Base-by-base conservation (phyloP, 352 stramenopile genomes). In the Phytophthora nicotianae region DNA sequence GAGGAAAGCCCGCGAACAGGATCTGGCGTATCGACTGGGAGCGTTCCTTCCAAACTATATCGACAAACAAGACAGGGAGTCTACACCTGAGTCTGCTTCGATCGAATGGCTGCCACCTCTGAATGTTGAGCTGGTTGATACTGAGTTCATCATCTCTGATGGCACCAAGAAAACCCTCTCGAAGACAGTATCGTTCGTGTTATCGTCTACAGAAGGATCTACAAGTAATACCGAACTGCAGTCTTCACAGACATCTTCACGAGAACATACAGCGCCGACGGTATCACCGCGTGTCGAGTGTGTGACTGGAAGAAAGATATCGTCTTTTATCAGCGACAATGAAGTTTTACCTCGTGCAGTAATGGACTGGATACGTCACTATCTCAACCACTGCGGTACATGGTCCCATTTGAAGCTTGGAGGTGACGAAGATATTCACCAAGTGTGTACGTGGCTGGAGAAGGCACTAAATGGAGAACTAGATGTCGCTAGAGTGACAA, bases 311-410 rank as follows among this genome's bases (percentile, higher is more conserved):
- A 43, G 35, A 1, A 50, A 68, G 14, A 50, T 74, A n/a, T 45
- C 41, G 1, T 45, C 16, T 20, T 71, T 74, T 58, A 33, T 71
- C 41, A 43, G 8, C 17, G 53, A 67, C 8, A 41, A 19, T 42
- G 51, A 17, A 21, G 10, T 0, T 2, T 23, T 23, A 35, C 11
- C 16, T 54, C 38, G 41, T 50, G 29, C 52, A 13, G 46, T 77
- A 2, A 40, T 72, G 48, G 57, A 77, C 32, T 72, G 63, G 64
- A 53, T 80, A 26, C 60, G 59, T 2, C 26, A 26, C 11, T 87
- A 75, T 38, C 66, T 91, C 8, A 86, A 91, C 38, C 80, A 90
- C 49, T 90, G 78, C 17, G 82, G 82, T 9, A 40, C 72, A 21
- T 91, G 82, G 82, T 69, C 68, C 21, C 53, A 88, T 6, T 52